phyloP scores from a whole-genome alignment of 768 basidiomycete genomes.

The Porphyrellus cyaneotinctus region DNA sequence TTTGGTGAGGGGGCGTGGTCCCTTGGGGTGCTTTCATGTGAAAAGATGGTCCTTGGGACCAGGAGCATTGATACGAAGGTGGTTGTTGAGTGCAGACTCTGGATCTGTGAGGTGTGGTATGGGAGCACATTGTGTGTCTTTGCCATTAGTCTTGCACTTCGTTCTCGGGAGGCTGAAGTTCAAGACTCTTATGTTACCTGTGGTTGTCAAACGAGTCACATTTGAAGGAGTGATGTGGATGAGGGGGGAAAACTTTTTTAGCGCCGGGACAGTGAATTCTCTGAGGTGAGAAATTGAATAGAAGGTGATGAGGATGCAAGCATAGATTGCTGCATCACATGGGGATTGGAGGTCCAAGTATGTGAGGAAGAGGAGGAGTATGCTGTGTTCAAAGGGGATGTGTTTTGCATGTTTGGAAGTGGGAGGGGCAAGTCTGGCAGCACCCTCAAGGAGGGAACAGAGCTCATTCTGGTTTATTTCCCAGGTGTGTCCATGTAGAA shows the following conservation, averaged over 20 bases:
- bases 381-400: not conserved
- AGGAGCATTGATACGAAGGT: not conserved
- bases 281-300: not conserved
- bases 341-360: constrained; percentile 26
- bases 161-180: not conserved
- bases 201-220: not conserved
- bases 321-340: constrained; percentile 34
- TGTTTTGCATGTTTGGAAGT: not conserved
- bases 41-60: not conserved
- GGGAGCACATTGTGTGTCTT: not conserved
- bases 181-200: not conserved
- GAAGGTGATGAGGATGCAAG: constrained; percentile 19
- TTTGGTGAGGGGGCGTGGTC: not conserved
- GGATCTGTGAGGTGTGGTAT: not conserved
- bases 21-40: not conserved
- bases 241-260: not conserved
- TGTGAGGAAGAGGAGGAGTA: too few species aligned
- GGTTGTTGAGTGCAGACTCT: not conserved
- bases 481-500: constrained; percentile 14
- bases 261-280: not conserved
- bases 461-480: not conserved
- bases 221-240: not conserved
- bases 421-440: not conserved
- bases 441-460: not conserved
- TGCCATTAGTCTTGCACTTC: not conserved